These are phyloP conservation scores for Herpetospermum pedunculosum DNA, from an alignment of 306 rosid genomes.

Conservation along the genomic window DNA sequence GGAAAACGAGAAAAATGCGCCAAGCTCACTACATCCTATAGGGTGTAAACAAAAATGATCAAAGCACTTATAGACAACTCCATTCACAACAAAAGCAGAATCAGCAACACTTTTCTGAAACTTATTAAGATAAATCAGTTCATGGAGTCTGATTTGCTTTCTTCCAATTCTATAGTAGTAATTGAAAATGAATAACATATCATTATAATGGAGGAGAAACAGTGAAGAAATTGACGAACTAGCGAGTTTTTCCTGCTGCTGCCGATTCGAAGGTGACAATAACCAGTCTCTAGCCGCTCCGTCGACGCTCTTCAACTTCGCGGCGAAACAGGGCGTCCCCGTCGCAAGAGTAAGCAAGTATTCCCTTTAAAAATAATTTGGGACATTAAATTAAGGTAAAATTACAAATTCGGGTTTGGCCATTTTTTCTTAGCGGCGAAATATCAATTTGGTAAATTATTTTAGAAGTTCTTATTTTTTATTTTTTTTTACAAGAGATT, in stretches of 20 bases:
- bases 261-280: not conserved
- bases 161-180: constrained; percentile 5
- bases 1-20: constrained; percentile 21
- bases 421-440: no score
- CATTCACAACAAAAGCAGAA: not conserved
- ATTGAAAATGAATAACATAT: constrained; percentile 10
- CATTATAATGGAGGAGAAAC: not conserved
- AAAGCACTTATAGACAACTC: constrained; percentile 9
- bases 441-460: no score
- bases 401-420: no score
- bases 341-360: not conserved
- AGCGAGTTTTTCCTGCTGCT: not conserved
- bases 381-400: no score
- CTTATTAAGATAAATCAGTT: not conserved
- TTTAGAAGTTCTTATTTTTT: no score
- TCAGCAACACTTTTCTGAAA: not conserved
- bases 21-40: constrained; percentile 4
- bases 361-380: no score
- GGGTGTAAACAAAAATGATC: constrained; percentile 14
- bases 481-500: no score
- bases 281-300: not conserved
- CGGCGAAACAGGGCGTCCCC: not conserved
- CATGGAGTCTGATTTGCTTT: not conserved
- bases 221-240: not conserved
- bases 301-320: constrained; percentile 2